A percentile compares a stretch with the other conserved stretches of the same genome.
Evolutionary conservation across 306 rosid genomes (phyloP).

Genomic region (Cucurbita argyrosperma): DNA sequence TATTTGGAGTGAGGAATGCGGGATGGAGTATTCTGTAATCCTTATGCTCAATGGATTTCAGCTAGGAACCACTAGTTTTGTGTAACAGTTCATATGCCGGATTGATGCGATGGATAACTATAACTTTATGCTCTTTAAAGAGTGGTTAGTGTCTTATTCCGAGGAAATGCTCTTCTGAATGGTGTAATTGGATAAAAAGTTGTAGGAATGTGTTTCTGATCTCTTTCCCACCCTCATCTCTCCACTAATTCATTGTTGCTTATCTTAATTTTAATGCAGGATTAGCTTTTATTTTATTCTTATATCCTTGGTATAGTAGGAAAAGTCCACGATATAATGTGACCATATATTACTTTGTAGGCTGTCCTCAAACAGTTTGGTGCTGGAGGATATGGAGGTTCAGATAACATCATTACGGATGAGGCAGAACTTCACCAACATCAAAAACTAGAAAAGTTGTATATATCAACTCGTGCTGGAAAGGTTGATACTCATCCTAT

Average conservation of each 20-base stretch:
- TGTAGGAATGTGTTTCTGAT: not conserved
- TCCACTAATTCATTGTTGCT: not conserved
- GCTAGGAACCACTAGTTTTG: not conserved
- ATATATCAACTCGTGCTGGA: conserved; percentile 93
- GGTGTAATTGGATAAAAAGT: not conserved
- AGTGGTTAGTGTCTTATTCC: not conserved
- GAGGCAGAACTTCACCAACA: conserved; percentile 71
- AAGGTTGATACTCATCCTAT: conserved; percentile 47
- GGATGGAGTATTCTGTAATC: not conserved
- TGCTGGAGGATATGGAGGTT: conserved; percentile 92
- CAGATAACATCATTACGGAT: conserved; percentile 74
- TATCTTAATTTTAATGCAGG: not conserved
- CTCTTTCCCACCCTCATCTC: not conserved
- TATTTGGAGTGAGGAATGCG: not conserved
- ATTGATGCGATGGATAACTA: not conserved
- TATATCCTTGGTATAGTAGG: not conserved
- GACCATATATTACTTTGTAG: conserved; percentile 22
- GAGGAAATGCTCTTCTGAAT: not conserved
- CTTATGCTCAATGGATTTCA: not conserved
- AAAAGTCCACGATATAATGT: not conserved
- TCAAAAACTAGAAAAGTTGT: conserved; percentile 91
- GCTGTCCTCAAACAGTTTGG: conserved; percentile 97
- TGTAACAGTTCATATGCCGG: not conserved
- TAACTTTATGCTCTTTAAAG: not conserved
- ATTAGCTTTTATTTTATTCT: not conserved